phyloP scores from a whole-genome alignment of 129 eudicot genomes.

The Apium graveolens region DNA sequence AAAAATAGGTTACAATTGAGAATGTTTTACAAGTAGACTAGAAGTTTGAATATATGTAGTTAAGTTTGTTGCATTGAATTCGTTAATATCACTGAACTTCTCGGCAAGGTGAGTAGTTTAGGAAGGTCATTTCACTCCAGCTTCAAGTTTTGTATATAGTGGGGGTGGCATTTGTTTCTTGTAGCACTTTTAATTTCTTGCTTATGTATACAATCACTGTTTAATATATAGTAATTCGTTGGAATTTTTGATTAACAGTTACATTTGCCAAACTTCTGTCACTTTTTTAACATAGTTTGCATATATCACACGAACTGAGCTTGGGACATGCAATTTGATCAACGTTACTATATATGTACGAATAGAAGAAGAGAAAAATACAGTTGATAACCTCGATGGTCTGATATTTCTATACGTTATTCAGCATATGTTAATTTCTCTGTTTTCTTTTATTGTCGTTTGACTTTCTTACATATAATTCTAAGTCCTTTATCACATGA shows the following conservation, averaged over 20 bases:
- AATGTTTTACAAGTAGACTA: not conserved
- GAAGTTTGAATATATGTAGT: not conserved
- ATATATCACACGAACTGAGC: not conserved
- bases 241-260: too few species aligned
- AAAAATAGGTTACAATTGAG: conserved; percentile 45
- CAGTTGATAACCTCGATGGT: too few species aligned
- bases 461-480: too few species aligned
- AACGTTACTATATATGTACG: not conserved
- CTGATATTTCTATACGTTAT: too few species aligned
- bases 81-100: conserved; percentile 7
- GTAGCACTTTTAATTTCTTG: not conserved
- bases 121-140: conserved; percentile 1
- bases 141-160: not conserved
- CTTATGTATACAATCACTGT: not conserved
- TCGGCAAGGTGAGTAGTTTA: not conserved
- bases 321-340: not conserved
- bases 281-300: not conserved
- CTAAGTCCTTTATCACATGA: too few species aligned
- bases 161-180: conserved; percentile 5
- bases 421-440: too few species aligned
- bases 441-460: too few species aligned
- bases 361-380: too few species aligned
- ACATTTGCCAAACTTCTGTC: too few species aligned
- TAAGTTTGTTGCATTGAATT: conserved; percentile 7
- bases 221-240: not conserved